Percentiles rank a stretch among this genome's conserved stretches.
Conservation (phyloP, 140 eudicot genomes). For the Stevia rebaudiana region DNA sequence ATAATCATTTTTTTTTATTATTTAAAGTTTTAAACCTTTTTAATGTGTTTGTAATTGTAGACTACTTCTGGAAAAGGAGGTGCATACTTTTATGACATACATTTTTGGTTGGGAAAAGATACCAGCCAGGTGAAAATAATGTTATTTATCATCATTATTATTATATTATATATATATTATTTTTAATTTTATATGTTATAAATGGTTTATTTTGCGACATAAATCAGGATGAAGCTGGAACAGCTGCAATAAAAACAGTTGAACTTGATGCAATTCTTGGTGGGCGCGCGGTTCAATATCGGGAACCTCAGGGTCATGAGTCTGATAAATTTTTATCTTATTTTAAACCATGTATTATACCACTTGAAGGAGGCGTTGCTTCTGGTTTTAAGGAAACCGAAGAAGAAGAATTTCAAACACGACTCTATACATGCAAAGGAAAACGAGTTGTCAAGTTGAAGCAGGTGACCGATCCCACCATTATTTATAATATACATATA, state of each 20-base stretch:
- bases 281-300: constrained; percentile 94
- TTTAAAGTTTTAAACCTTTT: not conserved
- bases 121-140: constrained; percentile 71
- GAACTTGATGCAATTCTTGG: constrained; percentile 99
- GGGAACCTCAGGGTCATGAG: constrained; percentile 94
- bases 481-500: too few species aligned
- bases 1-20: too few species aligned
- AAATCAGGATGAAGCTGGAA: constrained; percentile 91
- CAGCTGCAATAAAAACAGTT: constrained; percentile 94
- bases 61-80: constrained; percentile 95
- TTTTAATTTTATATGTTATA: not conserved
- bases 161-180: not conserved
- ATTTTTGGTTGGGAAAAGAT: constrained; percentile 99
- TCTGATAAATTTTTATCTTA: constrained; percentile 95
- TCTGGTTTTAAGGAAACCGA: constrained; percentile 86
- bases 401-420: constrained; percentile 90
- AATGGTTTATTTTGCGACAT: constrained; percentile 12
- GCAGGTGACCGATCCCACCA: constrained; percentile 47
- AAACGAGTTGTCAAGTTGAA: constrained; percentile 87
- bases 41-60: constrained; percentile 50
- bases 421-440: constrained; percentile 79
- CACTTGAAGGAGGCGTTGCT: constrained; percentile 95
- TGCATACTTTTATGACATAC: constrained; percentile 83
- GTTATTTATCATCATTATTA: not conserved
- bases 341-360: constrained; percentile 92